Evolutionary conservation across 306 rosid genomes (phyloP).

Genomic region (Medicago lupulina): DNA sequence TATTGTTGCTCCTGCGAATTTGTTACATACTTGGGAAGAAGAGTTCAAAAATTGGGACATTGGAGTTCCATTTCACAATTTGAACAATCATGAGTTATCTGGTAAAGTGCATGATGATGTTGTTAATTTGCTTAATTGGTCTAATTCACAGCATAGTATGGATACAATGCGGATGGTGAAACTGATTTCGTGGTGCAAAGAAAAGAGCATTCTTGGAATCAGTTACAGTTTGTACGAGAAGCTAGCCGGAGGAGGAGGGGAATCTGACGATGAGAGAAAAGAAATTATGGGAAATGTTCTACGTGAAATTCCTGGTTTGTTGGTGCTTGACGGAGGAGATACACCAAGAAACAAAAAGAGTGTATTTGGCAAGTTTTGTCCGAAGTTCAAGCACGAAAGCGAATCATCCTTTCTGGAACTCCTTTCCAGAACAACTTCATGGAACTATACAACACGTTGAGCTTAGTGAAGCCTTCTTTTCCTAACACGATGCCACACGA

Average conservation of each 20-base stretch:
- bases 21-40: conserved; percentile 52
- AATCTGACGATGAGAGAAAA: background rate
- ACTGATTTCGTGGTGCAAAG: conserved; percentile 42
- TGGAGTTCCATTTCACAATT: conserved; percentile 49
- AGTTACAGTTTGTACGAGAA: background rate
- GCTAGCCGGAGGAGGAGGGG: background rate
- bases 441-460: conserved; percentile 47
- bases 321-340: conserved; percentile 55
- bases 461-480: conserved; percentile 21
- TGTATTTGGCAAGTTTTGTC: conserved; percentile 45
- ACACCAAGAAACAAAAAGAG: conserved; percentile 46
- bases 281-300: conserved; percentile 35
- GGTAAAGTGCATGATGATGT: conserved; percentile 32
- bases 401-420: conserved; percentile 54
- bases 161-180: conserved; percentile 35
- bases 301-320: conserved; percentile 47
- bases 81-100: conserved; percentile 39
- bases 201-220: conserved; percentile 35
- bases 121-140: background rate
- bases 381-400: conserved; percentile 30
- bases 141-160: background rate
- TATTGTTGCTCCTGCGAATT: conserved; percentile 48
- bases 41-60: conserved; percentile 51
- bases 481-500: background rate
- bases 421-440: conserved; percentile 53